Evolutionary conservation across 116 monocot genomes (phyloP).

Genomic region (Dioscorea cayenensis): DNA sequence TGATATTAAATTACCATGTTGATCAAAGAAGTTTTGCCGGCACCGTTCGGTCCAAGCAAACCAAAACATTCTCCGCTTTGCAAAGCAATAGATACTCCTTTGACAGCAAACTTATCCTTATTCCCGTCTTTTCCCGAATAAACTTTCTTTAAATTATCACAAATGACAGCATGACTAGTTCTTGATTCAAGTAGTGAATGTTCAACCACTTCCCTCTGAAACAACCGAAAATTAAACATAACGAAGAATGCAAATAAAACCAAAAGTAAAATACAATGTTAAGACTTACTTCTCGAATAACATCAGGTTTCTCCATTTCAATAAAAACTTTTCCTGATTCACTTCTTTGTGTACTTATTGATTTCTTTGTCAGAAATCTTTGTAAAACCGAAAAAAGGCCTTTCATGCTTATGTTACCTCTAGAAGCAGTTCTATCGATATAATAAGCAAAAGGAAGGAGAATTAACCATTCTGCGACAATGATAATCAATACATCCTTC

Average conservation of each 20-base stretch:
- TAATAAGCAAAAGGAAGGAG: slow-evolving; percentile 55
- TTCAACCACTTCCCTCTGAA: slow-evolving; percentile 59
- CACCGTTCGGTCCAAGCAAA: slow-evolving; percentile 88
- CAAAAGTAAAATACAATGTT: background rate
- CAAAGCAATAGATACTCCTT: slow-evolving; percentile 69
- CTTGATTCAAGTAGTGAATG: slow-evolving; percentile 35
- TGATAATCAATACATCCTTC: slow-evolving; percentile 61
- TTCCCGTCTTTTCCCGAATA: slow-evolving; percentile 76
- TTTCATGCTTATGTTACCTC: slow-evolving; percentile 23
- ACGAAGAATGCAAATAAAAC: background rate
- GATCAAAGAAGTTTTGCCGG: slow-evolving; percentile 90
- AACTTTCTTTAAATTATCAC: slow-evolving; percentile 58
- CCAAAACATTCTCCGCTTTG: slow-evolving; percentile 75
- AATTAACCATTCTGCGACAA: slow-evolving; percentile 51
- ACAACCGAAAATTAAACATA: background rate
- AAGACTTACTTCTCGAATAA: slow-evolving; percentile 52
- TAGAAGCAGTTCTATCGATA: slow-evolving; percentile 37
- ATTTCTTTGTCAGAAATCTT: slow-evolving; percentile 15
- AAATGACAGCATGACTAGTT: slow-evolving; percentile 41
- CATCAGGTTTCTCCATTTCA: slow-evolving; percentile 62
- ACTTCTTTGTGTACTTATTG: slow-evolving; percentile 12
- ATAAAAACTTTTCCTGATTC: slow-evolving; percentile 34
- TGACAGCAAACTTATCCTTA: slow-evolving; percentile 65
- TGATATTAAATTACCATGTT: slow-evolving; percentile 43
- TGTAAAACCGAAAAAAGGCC: slow-evolving; percentile 33